phyloP scores from a whole-genome alignment of 1,284 basidiomycete genomes.

The Termitomyces sp. region DNA sequence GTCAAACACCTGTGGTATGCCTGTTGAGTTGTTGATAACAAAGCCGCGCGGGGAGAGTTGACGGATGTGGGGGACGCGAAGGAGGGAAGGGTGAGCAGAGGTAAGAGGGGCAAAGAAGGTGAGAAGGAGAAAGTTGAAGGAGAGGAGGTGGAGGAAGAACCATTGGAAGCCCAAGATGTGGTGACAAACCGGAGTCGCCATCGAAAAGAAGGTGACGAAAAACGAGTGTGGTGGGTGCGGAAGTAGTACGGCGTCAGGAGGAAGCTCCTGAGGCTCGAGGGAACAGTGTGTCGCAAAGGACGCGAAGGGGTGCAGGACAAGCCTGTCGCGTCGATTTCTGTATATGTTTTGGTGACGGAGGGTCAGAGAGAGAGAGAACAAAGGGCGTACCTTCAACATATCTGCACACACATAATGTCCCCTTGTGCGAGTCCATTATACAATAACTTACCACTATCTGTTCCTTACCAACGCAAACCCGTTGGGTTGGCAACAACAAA shows the following conservation, averaged over 20 bases:
- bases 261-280: background rate
- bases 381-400: background rate
- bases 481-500: slow-evolving; percentile 15
- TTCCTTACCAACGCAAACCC: slow-evolving; percentile 9
- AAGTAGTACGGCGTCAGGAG: background rate
- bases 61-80: background rate
- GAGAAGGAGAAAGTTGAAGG: background rate
- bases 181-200: slow-evolving; percentile 8
- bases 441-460: slow-evolving; percentile 1
- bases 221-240: slow-evolving; percentile 14
- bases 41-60: slow-evolving; percentile 19
- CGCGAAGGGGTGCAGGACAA: background rate
- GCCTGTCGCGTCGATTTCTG: background rate
- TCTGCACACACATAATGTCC: background rate
- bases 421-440: background rate
- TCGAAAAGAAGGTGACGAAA: slow-evolving; percentile 7
- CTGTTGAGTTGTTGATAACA: slow-evolving; percentile 36
- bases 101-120: background rate
- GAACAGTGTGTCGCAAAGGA: background rate
- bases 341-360: background rate
- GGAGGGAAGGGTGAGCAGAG: slow-evolving; percentile 1
- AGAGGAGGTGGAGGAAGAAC: background rate
- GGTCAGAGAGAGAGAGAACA: slow-evolving; percentile 4
- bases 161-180: slow-evolving; percentile 3
- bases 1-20: slow-evolving; percentile 40